Conservation (phyloP, 1,284 basidiomycete species). For the Waitea zeae region DNA sequence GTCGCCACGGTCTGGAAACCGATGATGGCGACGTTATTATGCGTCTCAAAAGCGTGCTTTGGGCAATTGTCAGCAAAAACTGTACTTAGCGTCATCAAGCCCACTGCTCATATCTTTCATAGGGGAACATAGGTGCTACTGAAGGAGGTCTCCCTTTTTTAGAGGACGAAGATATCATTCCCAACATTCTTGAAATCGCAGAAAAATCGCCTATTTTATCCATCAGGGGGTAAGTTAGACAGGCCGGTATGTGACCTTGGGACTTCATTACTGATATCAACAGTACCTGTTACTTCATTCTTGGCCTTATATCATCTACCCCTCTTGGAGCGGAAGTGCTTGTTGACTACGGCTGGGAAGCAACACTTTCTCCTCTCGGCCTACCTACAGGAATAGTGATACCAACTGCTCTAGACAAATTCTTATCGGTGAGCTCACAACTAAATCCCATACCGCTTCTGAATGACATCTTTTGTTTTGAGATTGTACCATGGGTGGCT, state of each 20-base stretch:
- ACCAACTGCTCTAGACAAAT: conserved; percentile 67
- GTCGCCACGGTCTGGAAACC: conserved; percentile 72
- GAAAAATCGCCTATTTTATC: conserved; percentile 81
- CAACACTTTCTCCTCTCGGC: conserved; percentile 78
- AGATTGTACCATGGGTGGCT: too few species aligned
- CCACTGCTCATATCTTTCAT: conserved; percentile 1
- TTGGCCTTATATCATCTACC: conserved; percentile 71
- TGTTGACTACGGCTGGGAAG: conserved; percentile 86
- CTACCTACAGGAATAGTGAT: conserved; percentile 81
- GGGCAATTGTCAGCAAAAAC: conserved; percentile 70
- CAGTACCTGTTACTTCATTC: conserved; percentile 92
- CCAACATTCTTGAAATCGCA: conserved; percentile 81
- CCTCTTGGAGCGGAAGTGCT: conserved; percentile 66
- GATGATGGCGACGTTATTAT: conserved; percentile 72
- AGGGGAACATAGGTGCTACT: conserved; percentile 92
- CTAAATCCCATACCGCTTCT: too few species aligned
- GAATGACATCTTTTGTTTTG: too few species aligned
- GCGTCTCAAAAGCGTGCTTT: conserved; percentile 88
- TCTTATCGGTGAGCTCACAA: conserved; percentile 69
- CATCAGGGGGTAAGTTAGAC: conserved; percentile 65
- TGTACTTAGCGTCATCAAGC: not conserved
- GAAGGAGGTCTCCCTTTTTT: conserved; percentile 85
- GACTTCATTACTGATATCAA: conserved; percentile 2
- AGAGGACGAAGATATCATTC: conserved; percentile 88
- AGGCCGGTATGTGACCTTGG: conserved; percentile 5